Conservation (phyloP, 2,329 filamentous ascomycete genomes). For the Epichloe coenophiala region DNA sequence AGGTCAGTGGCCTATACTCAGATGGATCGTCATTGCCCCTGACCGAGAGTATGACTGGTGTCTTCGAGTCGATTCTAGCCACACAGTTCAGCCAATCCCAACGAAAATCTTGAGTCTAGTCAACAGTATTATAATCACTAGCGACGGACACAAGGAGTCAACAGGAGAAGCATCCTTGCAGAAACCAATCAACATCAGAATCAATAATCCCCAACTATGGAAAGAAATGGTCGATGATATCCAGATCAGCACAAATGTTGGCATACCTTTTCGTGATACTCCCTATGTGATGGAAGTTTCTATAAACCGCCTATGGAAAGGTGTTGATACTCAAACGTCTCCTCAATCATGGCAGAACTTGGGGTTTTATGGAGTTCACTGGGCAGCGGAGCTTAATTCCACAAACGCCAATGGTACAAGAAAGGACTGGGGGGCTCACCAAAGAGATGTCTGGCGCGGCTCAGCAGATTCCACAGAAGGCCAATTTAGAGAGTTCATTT, state of each 20-base stretch:
- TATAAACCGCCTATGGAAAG: slow-evolving; percentile 16
- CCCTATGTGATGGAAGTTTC: slow-evolving; percentile 21
- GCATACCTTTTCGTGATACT: slow-evolving; percentile 17
- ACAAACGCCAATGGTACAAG: slow-evolving; percentile 10
- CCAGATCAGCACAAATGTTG: slow-evolving; percentile 14
- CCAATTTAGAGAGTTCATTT: slow-evolving; percentile 18
- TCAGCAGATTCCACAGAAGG: slow-evolving; percentile 11
- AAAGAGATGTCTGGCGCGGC: slow-evolving; percentile 21
- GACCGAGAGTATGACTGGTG: slow-evolving; percentile 24
- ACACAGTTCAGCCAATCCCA: slow-evolving; percentile 9
- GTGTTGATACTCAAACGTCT: slow-evolving; percentile 4
- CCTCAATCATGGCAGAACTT: slow-evolving; percentile 18
- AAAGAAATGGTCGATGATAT: slow-evolving; percentile 7
- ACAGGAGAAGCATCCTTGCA: not conserved
- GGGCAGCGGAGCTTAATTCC: slow-evolving; percentile 23
- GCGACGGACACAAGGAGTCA: not conserved
- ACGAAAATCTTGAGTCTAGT: slow-evolving; percentile 9
- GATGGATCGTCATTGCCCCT: slow-evolving; percentile 21
- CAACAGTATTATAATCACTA: slow-evolving; percentile 10
- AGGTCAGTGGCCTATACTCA: slow-evolving; percentile 13
- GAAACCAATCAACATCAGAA: not conserved
- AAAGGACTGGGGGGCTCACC: slow-evolving; percentile 18
- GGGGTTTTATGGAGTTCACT: slow-evolving; percentile 20
- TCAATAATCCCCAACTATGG: not conserved
- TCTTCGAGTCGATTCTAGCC: slow-evolving; percentile 16